These are phyloP conservation scores for Micractinium conductrix DNA, from an alignment of 139 green algal genomes.

Conservation along the genomic window DNA sequence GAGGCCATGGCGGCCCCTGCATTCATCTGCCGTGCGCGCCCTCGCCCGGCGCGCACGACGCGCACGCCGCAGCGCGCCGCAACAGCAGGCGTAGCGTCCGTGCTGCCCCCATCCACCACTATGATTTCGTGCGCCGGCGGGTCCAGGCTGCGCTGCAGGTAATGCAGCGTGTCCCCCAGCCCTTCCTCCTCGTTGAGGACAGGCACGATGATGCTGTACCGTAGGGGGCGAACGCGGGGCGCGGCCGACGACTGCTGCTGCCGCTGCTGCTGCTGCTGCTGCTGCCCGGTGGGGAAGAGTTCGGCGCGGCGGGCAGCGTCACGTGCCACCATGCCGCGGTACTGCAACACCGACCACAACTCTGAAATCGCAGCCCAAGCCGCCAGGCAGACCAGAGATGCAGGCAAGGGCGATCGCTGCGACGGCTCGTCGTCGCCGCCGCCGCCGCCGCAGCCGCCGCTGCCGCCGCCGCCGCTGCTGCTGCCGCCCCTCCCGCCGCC, in stretches of 20 bases:
- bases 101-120: constrained; percentile 80
- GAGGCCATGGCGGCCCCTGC: constrained; percentile 54
- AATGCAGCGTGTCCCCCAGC: constrained; percentile 51
- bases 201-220: constrained; percentile 56
- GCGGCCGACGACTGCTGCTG: neutral
- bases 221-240: neutral
- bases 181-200: constrained; percentile 70
- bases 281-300: neutral
- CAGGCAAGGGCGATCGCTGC: neutral
- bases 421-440: neutral
- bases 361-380: neutral
- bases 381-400: neutral
- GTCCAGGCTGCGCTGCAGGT: constrained; percentile 45
- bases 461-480: neutral
- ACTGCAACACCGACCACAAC: neutral
- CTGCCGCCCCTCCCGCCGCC: neutral
- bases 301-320: neutral
- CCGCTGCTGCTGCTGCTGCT: neutral
- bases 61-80: constrained; percentile 34
- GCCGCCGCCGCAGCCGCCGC: neutral
- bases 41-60: constrained; percentile 29
- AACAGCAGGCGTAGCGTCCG: constrained; percentile 58
- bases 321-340: neutral
- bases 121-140: constrained; percentile 73
- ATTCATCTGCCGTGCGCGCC: constrained; percentile 84